These are phyloP conservation scores for Akanthomyces lecanii DNA, from an alignment of 2,329 filamentous ascomycete species.

Conservation along the genomic window DNA sequence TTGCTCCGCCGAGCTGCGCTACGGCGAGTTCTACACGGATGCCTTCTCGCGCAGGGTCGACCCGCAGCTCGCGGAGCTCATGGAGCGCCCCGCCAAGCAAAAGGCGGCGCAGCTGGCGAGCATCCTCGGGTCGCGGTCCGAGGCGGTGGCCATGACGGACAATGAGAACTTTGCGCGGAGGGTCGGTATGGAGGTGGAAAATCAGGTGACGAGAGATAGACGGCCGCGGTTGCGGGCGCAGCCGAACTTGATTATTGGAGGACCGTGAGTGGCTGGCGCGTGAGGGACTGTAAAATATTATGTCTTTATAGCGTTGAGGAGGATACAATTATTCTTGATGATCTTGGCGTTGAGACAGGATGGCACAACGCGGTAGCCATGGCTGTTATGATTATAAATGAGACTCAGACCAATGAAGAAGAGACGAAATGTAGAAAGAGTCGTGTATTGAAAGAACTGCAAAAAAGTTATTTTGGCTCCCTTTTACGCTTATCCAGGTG, in stretches of 20 bases:
- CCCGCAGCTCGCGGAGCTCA: constrained; percentile 11
- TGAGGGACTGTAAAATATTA: too few species aligned
- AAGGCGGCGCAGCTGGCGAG: constrained; percentile 14
- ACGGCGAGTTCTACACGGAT: constrained; percentile 18
- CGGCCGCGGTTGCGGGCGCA: neutral
- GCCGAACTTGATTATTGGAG: neutral
- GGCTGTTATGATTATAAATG: too few species aligned
- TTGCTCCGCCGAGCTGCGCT: constrained; percentile 16
- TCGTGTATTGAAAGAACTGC: too few species aligned
- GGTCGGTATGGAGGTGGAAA: neutral
- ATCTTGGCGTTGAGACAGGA: too few species aligned
- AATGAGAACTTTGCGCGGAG: constrained; percentile 8
- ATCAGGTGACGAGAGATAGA: neutral
- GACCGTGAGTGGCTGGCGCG: neutral
- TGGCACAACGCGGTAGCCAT: too few species aligned
- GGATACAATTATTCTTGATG: too few species aligned
- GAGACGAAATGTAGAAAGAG: too few species aligned
- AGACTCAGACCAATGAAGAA: too few species aligned
- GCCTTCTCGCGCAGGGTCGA: constrained; percentile 16
- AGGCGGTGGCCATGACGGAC: constrained; percentile 5
- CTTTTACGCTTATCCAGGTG: too few species aligned
- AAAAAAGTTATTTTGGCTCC: too few species aligned
- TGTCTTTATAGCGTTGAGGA: too few species aligned
- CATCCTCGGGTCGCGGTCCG: constrained; percentile 12
- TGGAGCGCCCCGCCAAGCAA: neutral